Percentiles rank a stretch among this genome's conserved stretches.
These are phyloP conservation scores for Pontederia paniculata DNA, from an alignment of 176 grass and related monocot genomes.

Conservation along the genomic window DNA sequence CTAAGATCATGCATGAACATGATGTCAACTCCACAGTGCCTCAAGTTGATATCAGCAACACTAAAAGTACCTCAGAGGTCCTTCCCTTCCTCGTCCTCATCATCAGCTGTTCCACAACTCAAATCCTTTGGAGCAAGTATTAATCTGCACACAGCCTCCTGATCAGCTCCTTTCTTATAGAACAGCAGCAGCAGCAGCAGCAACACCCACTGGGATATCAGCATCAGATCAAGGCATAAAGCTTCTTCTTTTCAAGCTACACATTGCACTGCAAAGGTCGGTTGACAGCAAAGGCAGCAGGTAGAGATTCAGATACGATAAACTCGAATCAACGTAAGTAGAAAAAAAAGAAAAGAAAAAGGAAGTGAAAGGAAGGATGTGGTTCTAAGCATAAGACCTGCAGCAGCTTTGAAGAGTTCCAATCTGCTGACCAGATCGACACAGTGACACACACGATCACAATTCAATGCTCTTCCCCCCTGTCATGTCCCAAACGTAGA, in stretches of 20 bases:
- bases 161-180: background rate
- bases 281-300: too few species aligned
- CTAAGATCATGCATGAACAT: background rate
- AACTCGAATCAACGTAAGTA: too few species aligned
- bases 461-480: background rate
- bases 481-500: background rate
- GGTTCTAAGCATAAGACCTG: too few species aligned
- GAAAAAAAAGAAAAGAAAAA: too few species aligned
- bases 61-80: constrained; percentile 31
- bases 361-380: too few species aligned
- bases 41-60: background rate
- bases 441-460: background rate
- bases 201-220: too few species aligned
- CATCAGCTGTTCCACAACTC: background rate
- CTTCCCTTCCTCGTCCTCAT: constrained; percentile 41
- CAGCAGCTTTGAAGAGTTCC: too few species aligned
- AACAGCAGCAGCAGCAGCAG: background rate
- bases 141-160: background rate
- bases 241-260: too few species aligned
- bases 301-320: too few species aligned
- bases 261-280: too few species aligned
- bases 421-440: too few species aligned
- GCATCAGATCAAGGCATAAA: too few species aligned
- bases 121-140: background rate
- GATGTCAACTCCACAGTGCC: background rate